A percentile compares a stretch with the other conserved stretches of the same genome.
These are phyloP conservation scores for Trichoderma atrobrunneum DNA, from an alignment of 2,329 filamentous ascomycete genomes.

Conservation along the genomic window DNA sequence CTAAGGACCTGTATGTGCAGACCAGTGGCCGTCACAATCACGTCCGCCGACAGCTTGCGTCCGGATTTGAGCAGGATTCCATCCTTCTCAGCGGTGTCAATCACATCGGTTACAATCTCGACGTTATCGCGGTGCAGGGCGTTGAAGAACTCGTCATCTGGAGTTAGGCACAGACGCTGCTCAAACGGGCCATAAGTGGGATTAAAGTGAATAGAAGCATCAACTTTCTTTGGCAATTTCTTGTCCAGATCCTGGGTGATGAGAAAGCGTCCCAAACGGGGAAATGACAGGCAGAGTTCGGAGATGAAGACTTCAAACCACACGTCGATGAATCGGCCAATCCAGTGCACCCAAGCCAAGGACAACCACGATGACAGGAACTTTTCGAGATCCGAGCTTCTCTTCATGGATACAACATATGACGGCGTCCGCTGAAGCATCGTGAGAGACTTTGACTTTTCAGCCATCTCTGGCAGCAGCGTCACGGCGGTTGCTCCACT, in stretches of 20 bases:
- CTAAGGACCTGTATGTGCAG: constrained; percentile 59
- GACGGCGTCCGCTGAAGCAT: constrained; percentile 79
- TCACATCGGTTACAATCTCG: constrained; percentile 50
- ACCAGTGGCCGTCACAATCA: constrained; percentile 68
- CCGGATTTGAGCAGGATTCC: constrained; percentile 49
- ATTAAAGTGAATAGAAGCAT: constrained; percentile 61
- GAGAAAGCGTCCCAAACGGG: constrained; percentile 26
- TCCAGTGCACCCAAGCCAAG: constrained; percentile 41
- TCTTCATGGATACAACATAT: constrained; percentile 60
- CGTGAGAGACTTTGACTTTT: constrained; percentile 64
- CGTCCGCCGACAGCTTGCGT: constrained; percentile 56
- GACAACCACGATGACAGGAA: constrained; percentile 47
- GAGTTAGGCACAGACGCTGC: constrained; percentile 70
- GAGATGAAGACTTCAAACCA: constrained; percentile 45
- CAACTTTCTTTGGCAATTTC: constrained; percentile 53
- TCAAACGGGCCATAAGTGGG: constrained; percentile 66
- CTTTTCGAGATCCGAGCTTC: constrained; percentile 36
- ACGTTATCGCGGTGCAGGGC: constrained; percentile 45
- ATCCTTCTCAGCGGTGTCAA: constrained; percentile 48
- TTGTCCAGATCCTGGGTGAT: constrained; percentile 43
- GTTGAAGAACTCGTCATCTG: constrained; percentile 55
- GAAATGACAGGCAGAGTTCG: constrained; percentile 29
- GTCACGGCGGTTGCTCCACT: constrained; percentile 79
- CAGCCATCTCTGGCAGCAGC: constrained; percentile 66
- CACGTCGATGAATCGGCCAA: constrained; percentile 50